These are phyloP conservation scores for Megacollybia platyphylla DNA, from an alignment of 1,284 basidiomycete genomes.

Conservation along the genomic window DNA sequence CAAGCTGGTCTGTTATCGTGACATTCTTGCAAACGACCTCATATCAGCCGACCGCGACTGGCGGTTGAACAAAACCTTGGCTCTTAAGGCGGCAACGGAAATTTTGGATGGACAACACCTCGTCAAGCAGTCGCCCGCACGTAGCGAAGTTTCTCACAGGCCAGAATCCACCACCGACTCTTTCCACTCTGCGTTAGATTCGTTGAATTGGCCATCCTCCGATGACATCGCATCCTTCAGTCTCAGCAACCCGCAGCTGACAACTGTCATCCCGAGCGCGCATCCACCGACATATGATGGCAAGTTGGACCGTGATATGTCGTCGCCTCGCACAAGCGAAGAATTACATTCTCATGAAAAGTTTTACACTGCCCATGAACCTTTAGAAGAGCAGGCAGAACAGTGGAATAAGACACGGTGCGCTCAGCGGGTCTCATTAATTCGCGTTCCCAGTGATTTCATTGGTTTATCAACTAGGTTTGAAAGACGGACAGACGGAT, in stretches of 20 bases:
- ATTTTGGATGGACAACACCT: constrained; percentile 35
- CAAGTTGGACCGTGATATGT: background rate
- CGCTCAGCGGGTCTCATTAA: constrained; percentile 73
- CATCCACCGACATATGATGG: background rate
- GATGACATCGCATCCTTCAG: constrained; percentile 20
- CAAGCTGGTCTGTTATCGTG: constrained; percentile 62
- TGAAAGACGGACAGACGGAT: constrained; percentile 8
- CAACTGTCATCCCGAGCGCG: background rate
- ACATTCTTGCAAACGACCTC: constrained; percentile 65
- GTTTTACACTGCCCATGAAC: constrained; percentile 29
- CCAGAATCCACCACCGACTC: constrained; percentile 43
- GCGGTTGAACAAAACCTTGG: constrained; percentile 54
- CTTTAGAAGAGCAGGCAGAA: constrained; percentile 55
- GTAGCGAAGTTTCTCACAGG: constrained; percentile 14
- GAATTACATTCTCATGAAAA: constrained; percentile 26
- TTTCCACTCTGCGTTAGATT: constrained; percentile 56
- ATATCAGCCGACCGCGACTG: constrained; percentile 60
- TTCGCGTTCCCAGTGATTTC: constrained; percentile 53
- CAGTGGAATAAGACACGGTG: constrained; percentile 77
- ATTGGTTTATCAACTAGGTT: constrained; percentile 15
- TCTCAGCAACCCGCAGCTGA: constrained; percentile 10
- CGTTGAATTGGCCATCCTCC: constrained; percentile 31
- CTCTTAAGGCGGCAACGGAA: constrained; percentile 60
- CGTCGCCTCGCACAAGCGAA: constrained; percentile 11
- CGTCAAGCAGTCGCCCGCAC: constrained; percentile 21